Evolutionary conservation across 441 rosid species (phyloP).

Genomic region (Iberis amara): DNA sequence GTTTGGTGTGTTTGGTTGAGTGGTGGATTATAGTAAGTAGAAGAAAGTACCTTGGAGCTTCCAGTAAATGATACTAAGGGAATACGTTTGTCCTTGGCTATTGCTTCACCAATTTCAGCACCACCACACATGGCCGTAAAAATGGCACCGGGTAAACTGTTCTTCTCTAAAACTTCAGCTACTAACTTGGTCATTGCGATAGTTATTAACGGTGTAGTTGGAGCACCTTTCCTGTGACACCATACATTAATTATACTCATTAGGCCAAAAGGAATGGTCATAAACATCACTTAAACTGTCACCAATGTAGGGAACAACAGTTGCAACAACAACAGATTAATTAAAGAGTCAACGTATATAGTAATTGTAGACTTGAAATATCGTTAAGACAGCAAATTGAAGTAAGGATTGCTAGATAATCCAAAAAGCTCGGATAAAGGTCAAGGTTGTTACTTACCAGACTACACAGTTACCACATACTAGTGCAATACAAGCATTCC

Average conservation of each 20-base stretch:
- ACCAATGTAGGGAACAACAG: no score
- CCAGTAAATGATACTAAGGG: slow-evolving; percentile 91
- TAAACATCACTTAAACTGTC: background rate
- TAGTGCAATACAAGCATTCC: slow-evolving; percentile 97
- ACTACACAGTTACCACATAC: slow-evolving; percentile 97
- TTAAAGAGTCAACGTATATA: no score
- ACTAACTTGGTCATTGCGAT: slow-evolving; percentile 83
- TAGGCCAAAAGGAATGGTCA: background rate
- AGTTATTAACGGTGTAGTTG: slow-evolving; percentile 88
- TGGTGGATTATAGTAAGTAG: slow-evolving; percentile 10
- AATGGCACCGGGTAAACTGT: slow-evolving; percentile 83
- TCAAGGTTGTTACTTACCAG: slow-evolving; percentile 51
- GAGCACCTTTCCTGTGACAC: slow-evolving; percentile 88
- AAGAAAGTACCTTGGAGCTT: slow-evolving; percentile 69
- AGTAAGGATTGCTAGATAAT: background rate
- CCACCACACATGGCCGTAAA: slow-evolving; percentile 93
- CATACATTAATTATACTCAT: background rate
- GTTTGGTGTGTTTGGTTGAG: background rate
- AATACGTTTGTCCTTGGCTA: slow-evolving; percentile 68
- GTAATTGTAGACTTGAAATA: no score
- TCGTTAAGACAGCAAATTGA: no score
- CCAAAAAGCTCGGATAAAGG: background rate
- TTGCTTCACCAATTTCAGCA: slow-evolving; percentile 87
- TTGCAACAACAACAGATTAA: no score
- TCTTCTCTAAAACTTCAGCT: slow-evolving; percentile 78